Conservation (phyloP, 768 basidiomycete species). For the Mycena epipterygia region DNA sequence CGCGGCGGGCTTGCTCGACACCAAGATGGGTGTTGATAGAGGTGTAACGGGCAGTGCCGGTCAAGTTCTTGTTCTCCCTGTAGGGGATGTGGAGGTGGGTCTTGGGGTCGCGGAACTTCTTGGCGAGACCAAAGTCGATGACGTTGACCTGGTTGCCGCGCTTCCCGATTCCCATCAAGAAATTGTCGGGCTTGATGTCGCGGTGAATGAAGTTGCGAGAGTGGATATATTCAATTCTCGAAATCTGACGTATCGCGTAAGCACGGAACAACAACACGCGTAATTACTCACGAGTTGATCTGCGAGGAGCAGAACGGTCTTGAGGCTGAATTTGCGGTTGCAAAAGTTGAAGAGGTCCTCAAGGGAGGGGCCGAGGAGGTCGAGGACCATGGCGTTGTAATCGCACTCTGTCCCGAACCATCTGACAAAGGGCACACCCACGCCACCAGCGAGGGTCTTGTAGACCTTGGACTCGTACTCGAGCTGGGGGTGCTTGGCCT, state of each 20-base stretch:
- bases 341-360: conserved; percentile 96
- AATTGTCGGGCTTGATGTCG: conserved; percentile 99
- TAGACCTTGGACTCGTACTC: conserved; percentile 97
- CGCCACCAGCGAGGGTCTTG: conserved; percentile 99
- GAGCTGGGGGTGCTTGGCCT: conserved; percentile 99
- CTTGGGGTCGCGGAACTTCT: conserved; percentile 99
- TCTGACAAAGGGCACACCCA: conserved; percentile 97
- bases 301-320: conserved; percentile 96
- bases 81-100: conserved; percentile 99
- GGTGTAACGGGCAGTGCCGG: conserved; percentile 98
- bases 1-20: conserved; percentile 97
- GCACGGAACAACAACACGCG: conserved; percentile 37
- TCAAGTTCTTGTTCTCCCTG: conserved; percentile 99
- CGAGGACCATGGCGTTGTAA: conserved; percentile 99
- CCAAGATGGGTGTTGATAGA: conserved; percentile 99
- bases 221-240: conserved; percentile 99
- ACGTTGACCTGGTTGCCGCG: conserved; percentile 99
- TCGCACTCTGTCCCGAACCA: conserved; percentile 98
- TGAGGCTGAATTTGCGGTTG: conserved; percentile 97
- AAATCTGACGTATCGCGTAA: conserved; percentile 73
- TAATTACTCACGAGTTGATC: conserved; percentile 86
- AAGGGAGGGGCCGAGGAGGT: conserved; percentile 92
- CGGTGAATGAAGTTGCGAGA: conserved; percentile 98
- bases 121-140: conserved; percentile 97
- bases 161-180: conserved; percentile 99